Conservation (phyloP, 2,329 filamentous ascomycete species). For the Didymella pinodella region DNA sequence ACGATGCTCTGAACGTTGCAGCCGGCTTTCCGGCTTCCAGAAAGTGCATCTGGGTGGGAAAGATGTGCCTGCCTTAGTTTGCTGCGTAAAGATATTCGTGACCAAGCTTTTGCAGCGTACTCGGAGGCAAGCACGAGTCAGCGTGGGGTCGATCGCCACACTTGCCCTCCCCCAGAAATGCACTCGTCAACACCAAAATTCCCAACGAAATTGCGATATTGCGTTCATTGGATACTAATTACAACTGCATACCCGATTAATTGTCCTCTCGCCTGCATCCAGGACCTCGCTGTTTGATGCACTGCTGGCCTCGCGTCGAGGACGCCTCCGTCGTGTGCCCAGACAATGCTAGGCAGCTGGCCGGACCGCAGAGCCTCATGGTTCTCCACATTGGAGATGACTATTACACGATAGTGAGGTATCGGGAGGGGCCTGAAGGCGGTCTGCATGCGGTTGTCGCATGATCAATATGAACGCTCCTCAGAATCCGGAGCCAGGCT, state of each 20-base stretch:
- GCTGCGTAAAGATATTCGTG: neutral
- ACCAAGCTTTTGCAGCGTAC: constrained; percentile 3
- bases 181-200: constrained; percentile 2
- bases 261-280: neutral
- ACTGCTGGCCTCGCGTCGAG: constrained; percentile 2
- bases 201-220: constrained; percentile 8
- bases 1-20: too few relatives aligned
- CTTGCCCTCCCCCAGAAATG: constrained; percentile 5
- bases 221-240: neutral
- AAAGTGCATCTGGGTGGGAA: neutral
- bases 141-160: constrained; percentile 10
- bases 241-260: neutral
- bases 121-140: constrained; percentile 10
- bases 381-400: constrained; percentile 16
- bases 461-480: constrained; percentile 7
- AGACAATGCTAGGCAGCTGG: constrained; percentile 11
- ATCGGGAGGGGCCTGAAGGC: constrained; percentile 8
- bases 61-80: constrained; percentile 1
- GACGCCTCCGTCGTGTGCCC: constrained; percentile 7
- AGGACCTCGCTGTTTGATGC: neutral
- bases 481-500: neutral
- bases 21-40: too few relatives aligned
- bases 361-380: constrained; percentile 22
- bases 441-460: constrained; percentile 11
- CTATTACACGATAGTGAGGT: constrained; percentile 22